Evolutionary conservation across 768 basidiomycete genomes (phyloP).

Genomic region (Serendipita sp.): DNA sequence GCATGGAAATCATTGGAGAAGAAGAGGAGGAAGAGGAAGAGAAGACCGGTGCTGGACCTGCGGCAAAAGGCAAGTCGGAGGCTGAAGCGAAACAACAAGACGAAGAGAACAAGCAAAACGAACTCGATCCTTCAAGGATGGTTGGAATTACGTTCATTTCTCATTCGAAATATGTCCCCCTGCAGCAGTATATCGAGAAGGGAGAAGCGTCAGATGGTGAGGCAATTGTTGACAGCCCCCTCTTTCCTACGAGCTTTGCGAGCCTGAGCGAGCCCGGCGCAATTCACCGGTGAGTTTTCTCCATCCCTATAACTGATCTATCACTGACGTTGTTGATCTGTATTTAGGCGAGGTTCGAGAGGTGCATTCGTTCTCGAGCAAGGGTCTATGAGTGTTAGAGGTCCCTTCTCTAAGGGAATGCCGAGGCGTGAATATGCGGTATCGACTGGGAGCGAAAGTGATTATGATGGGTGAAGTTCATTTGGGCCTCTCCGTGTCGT

Average conservation of each 20-base stretch:
- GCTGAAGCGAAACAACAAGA: slow-evolving; percentile 10
- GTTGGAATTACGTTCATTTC: slow-evolving; percentile 19
- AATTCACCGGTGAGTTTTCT: neutral
- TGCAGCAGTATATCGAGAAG: slow-evolving; percentile 17
- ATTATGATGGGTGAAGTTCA: neutral
- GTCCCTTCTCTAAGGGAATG: neutral
- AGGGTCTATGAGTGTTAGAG: slow-evolving; percentile 4
- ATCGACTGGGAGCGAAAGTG: slow-evolving; percentile 2
- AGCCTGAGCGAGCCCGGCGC: slow-evolving; percentile 22
- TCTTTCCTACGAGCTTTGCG: slow-evolving; percentile 73
- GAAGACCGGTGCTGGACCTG: slow-evolving; percentile 6
- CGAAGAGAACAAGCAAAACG: neutral
- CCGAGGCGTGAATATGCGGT: slow-evolving; percentile 1
- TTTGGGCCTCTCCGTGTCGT: too few relatives aligned
- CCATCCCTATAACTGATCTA: neutral
- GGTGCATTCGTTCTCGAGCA: neutral
- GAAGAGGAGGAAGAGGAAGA: slow-evolving; percentile 21
- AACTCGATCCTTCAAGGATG: slow-evolving; percentile 6
- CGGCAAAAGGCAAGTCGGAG: slow-evolving; percentile 11
- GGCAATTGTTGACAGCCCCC: slow-evolving; percentile 52
- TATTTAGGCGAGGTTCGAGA: neutral
- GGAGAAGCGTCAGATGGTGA: slow-evolving; percentile 32
- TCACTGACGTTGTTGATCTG: neutral
- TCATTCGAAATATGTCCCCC: slow-evolving; percentile 12
- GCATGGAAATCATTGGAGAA: slow-evolving; percentile 12